Conservation (phyloP, 164 flowering plant species). For the Aristolochia californica region DNA sequence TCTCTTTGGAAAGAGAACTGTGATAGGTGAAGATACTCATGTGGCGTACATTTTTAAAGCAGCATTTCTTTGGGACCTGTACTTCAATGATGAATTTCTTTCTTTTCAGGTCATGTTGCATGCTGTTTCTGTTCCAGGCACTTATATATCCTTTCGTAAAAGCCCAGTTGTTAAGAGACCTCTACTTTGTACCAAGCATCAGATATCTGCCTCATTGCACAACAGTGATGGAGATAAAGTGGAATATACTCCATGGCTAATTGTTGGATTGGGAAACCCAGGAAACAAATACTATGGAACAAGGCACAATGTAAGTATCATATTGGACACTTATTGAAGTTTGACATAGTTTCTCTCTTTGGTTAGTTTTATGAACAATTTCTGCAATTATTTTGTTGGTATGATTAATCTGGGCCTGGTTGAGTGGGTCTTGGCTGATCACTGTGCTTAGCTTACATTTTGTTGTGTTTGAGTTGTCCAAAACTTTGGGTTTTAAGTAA, state of each 20-base stretch:
- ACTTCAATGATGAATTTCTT: neutral
- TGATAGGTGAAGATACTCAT: too few relatives aligned
- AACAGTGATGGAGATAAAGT: slow-evolving; percentile 37
- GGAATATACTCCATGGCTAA: slow-evolving; percentile 93
- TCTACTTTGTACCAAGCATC: slow-evolving; percentile 17
- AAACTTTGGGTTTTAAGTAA: too few relatives aligned
- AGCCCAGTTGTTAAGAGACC: slow-evolving; percentile 15
- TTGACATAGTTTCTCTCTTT: too few relatives aligned
- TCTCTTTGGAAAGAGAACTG: too few relatives aligned
- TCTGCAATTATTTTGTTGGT: too few relatives aligned
- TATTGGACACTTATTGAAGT: neutral
- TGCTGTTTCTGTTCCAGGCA: slow-evolving; percentile 32
- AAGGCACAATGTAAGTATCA: slow-evolving; percentile 67
- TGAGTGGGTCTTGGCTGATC: too few relatives aligned
- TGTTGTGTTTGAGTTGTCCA: too few relatives aligned
- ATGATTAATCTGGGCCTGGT: too few relatives aligned
- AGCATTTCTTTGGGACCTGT: too few relatives aligned
- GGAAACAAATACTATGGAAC: slow-evolving; percentile 92
- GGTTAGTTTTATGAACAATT: too few relatives aligned
- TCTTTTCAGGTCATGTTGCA: slow-evolving; percentile 42
- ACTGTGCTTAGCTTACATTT: too few relatives aligned
- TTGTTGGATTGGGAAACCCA: slow-evolving; percentile 93
- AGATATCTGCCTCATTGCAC: slow-evolving; percentile 36
- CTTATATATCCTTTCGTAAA: slow-evolving; percentile 23
- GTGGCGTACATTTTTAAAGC: too few relatives aligned